Base-by-base conservation (phyloP, 371 early-diverging fungal genomes). In the Mucor piriformis region DNA sequence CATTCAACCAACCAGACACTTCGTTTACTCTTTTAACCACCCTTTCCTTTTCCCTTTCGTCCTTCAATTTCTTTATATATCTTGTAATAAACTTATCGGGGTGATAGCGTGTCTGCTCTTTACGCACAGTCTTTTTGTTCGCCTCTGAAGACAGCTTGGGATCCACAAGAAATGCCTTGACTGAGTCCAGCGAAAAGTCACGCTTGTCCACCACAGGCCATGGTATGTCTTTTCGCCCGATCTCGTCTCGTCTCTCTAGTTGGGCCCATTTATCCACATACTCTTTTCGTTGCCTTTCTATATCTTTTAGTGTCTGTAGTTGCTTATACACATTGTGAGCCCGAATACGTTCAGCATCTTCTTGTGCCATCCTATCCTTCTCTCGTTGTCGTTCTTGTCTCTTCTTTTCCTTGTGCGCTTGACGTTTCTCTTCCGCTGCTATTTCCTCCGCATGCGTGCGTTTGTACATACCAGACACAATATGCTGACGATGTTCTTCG, bases 31-130 rank as follows among this genome's bases (percentile, higher is more conserved):
- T 67, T 15, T 25, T 42, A 11, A 55, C 29, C 6, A 79, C 34
- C 11, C 57, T 57, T 10, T 66, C 50, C 24, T 50, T 55, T 35
- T 76, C 76, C 21, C 63, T 62, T 12, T 65, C 70, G 5, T 69
- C 69, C 38, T 70, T 46, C 27, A 79, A 72, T 34, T 57, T 63
- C 18, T 46, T 50, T 18, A 69, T 55, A 0, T 77, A 64, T 20
- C 68, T 63, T 33, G 70, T 71, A 27, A 70, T 64, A 52, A 80
- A 77, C 42, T 80, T 80, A 16, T 80, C 81, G 0, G 81, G 81
- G 48, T 80, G 81, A 52, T 76, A 80, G 16, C 73, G 58, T 10
- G 69, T 47, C 42, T 77, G 77, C 44, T 74, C 81, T 50, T 68
- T 68, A 18, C 81, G 73, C n/a, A 80, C 59, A 16, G 29, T 50